Conservation (phyloP, 2,329 filamentous ascomycete genomes). For the Fusarium siculi region DNA sequence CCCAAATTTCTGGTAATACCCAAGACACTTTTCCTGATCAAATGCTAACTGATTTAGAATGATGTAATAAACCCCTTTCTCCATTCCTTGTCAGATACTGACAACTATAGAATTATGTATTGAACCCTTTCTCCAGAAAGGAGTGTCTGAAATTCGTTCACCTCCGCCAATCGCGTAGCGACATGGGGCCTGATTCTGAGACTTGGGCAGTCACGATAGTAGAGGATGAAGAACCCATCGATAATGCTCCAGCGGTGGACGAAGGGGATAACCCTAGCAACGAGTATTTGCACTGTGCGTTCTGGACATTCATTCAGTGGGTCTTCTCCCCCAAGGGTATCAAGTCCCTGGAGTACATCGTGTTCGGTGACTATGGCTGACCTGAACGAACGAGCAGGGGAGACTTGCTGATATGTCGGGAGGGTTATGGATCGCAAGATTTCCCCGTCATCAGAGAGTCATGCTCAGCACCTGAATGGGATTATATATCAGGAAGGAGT, state of each 20-base stretch:
- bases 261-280: not conserved
- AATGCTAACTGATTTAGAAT: no score
- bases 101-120: no score
- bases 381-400: not conserved
- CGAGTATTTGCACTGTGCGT: not conserved
- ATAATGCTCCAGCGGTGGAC: not conserved
- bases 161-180: no score
- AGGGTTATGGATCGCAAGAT: accelerated
- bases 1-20: no score
- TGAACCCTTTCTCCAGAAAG: no score
- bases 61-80: no score
- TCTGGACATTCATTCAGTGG: not conserved
- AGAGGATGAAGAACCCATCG: not conserved
- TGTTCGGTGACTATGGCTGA: not conserved
- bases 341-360: not conserved
- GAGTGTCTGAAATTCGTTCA: no score
- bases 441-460: not conserved
- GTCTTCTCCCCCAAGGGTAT: not conserved
- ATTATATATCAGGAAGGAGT: not conserved
- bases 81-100: no score
- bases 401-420: not conserved
- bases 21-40: no score
- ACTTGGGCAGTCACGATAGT: no score
- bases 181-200: no score
- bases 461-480: not conserved